A percentile compares a stretch with the other conserved stretches of the same genome.
Evolutionary conservation across 2,329 filamentous ascomycete genomes (phyloP).

Genomic region (Sporothrix phasma): DNA sequence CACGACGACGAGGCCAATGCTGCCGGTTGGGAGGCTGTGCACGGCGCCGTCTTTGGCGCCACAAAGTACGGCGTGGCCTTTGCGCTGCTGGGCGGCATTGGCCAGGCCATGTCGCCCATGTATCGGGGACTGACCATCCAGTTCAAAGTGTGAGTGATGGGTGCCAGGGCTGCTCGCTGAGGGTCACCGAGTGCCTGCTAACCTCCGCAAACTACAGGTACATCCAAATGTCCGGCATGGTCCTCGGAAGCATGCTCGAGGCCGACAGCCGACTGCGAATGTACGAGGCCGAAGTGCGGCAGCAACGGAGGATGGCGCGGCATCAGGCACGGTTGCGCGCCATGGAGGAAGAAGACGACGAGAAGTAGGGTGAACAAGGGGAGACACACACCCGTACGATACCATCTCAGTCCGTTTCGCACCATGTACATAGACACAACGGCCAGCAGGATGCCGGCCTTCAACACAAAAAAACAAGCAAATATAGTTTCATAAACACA

Average conservation of each 20-base stretch:
- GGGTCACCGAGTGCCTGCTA: too few relatives aligned
- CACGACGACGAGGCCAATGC: constrained; percentile 56
- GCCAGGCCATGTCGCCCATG: constrained; percentile 56
- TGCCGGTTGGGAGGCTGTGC: constrained; percentile 61
- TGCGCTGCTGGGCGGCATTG: constrained; percentile 51
- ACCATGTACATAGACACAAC: not conserved
- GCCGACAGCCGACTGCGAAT: constrained; percentile 58
- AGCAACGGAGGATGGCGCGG: constrained; percentile 51
- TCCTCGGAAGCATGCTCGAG: constrained; percentile 66
- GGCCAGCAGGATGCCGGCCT: not conserved
- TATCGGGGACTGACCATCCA: constrained; percentile 65
- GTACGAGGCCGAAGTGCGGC: constrained; percentile 56
- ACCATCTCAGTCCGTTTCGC: not conserved
- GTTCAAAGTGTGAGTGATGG: constrained; percentile 66
- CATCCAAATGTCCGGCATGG: constrained; percentile 77
- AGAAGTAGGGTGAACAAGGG: too few relatives aligned
- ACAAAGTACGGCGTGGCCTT: constrained; percentile 63
- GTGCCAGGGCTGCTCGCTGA: too few relatives aligned
- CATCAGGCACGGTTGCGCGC: constrained; percentile 42
- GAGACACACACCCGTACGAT: not conserved
- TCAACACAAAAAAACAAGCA: not conserved
- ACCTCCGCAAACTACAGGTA: constrained; percentile 42
- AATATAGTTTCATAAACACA: not conserved
- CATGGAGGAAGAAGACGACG: constrained; percentile 16
- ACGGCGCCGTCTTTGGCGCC: constrained; percentile 57